Conservation (phyloP, 371 early-diverging fungal genomes). For the Fennellomyces sp. region DNA sequence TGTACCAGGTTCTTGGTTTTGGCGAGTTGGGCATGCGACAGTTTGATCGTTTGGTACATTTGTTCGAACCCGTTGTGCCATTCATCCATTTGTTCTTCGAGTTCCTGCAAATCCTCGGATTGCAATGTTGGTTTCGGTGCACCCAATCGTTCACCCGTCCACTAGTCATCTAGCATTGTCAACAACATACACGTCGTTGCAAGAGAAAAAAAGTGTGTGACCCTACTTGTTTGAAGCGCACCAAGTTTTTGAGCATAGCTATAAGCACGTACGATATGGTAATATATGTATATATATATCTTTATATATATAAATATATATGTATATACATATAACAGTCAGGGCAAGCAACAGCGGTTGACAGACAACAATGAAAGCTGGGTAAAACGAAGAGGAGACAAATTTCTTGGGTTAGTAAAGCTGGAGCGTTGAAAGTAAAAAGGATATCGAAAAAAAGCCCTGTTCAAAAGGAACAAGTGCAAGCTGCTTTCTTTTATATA, state of each 20-base stretch:
- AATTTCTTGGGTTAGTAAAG: too few species aligned
- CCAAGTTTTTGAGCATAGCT: conserved; percentile 65
- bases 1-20: conserved; percentile 57
- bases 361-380: too few species aligned
- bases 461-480: not conserved
- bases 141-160: conserved; percentile 52
- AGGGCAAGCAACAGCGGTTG: too few species aligned
- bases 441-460: not conserved
- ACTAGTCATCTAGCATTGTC: conserved; percentile 17
- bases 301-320: too few species aligned
- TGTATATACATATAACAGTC: too few species aligned
- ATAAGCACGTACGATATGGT: not conserved
- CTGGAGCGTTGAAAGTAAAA: too few species aligned
- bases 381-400: too few species aligned
- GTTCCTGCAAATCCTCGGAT: conserved; percentile 42
- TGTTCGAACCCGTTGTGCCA: conserved; percentile 34
- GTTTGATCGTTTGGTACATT: conserved; percentile 27
- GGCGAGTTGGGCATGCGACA: conserved; percentile 26
- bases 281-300: too few species aligned
- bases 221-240: conserved; percentile 68
- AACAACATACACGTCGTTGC: not conserved
- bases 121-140: conserved; percentile 39
- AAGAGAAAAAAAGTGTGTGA: not conserved
- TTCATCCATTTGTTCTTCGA: conserved; percentile 33
- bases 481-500: too few species aligned